Conservation (phyloP, 176 grass and related monocot species). For the Carex littledalei region DNA sequence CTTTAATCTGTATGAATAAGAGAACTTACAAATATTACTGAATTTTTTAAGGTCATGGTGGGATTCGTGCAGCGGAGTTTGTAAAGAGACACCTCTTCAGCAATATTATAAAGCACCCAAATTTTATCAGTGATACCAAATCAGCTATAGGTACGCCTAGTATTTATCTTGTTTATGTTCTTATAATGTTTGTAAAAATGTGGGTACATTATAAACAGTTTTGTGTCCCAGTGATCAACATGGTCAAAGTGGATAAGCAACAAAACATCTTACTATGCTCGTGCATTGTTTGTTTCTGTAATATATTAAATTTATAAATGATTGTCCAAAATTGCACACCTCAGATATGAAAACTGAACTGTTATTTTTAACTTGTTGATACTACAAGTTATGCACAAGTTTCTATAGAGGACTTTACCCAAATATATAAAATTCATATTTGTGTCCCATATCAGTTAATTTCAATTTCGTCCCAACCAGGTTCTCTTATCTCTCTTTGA, state of each 20-base stretch:
- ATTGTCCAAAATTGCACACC: neutral
- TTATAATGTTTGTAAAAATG: neutral
- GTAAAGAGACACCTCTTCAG: slow-evolving; percentile 83
- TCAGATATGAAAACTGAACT: neutral
- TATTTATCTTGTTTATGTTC: neutral
- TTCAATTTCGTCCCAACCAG: neutral
- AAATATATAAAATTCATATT: neutral
- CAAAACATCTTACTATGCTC: neutral
- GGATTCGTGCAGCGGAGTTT: slow-evolving; percentile 75
- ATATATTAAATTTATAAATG: neutral
- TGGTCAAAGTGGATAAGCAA: neutral
- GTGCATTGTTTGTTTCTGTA: neutral
- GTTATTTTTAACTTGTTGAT: neutral
- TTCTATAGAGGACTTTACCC: neutral
- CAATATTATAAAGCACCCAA: slow-evolving; percentile 74
- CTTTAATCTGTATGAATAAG: neutral
- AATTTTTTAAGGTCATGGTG: slow-evolving; percentile 59
- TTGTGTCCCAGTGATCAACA: neutral
- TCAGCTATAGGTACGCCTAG: slow-evolving; percentile 57
- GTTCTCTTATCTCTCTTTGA: neutral
- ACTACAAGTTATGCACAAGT: neutral
- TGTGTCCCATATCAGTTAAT: neutral
- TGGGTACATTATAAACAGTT: neutral
- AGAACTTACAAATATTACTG: neutral
- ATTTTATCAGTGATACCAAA: slow-evolving; percentile 78